Percentiles rank a stretch among this genome's conserved stretches.
These are phyloP conservation scores for Gloeostereum incarnatum DNA, from an alignment of 768 basidiomycete species.

Conservation along the genomic window DNA sequence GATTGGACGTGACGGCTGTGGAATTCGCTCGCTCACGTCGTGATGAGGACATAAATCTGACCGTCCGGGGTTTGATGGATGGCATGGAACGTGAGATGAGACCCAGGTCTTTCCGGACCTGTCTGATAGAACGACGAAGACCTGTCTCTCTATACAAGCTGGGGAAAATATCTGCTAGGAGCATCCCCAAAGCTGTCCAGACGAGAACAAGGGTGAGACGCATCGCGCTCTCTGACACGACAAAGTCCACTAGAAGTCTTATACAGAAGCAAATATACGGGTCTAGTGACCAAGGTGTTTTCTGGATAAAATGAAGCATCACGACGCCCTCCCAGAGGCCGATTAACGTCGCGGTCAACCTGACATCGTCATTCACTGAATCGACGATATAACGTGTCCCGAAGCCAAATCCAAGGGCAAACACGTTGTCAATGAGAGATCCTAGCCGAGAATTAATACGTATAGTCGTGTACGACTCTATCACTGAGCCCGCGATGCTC, in stretches of 20 bases:
- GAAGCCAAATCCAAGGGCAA: conserved; percentile 60
- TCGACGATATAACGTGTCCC: conserved; percentile 56
- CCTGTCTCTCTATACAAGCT: conserved; percentile 35
- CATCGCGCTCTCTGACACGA: conserved; percentile 47
- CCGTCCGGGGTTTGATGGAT: conserved; percentile 3
- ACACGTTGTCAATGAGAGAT: conserved; percentile 55
- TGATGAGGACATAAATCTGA: conserved; percentile 22
- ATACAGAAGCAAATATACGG: conserved; percentile 61
- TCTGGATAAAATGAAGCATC: conserved; percentile 61
- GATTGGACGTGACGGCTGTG: not conserved
- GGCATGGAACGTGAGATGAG: conserved; percentile 13
- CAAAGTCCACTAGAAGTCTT: conserved; percentile 61
- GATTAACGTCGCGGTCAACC: conserved; percentile 55
- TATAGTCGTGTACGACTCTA: too few species aligned
- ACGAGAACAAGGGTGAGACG: conserved; percentile 37
- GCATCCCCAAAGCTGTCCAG: conserved; percentile 46
- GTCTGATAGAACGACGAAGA: conserved; percentile 23
- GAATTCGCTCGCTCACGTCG: not conserved
- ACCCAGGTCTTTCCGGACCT: conserved; percentile 20
- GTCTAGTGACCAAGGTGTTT: conserved; percentile 55
- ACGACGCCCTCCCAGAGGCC: conserved; percentile 78
- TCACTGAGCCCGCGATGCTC: too few species aligned
- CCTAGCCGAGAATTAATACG: too few species aligned
- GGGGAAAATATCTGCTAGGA: conserved; percentile 42
- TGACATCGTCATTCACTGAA: conserved; percentile 38